These are phyloP conservation scores for Pichia cactophila DNA, from an alignment of 1,139 yeast genomes.

Conservation along the genomic window DNA sequence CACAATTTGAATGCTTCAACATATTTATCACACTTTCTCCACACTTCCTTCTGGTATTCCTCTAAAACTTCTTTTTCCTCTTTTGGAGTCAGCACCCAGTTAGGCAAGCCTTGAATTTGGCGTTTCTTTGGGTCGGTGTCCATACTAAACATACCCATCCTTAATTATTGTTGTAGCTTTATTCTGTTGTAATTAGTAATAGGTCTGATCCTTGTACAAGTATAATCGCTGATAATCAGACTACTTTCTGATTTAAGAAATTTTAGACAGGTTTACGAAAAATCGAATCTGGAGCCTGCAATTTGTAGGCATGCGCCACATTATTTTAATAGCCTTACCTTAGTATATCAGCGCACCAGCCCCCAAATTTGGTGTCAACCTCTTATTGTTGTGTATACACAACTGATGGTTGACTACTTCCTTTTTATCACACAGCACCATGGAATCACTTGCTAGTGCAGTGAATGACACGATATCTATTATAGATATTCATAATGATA, in stretches of 20 bases:
- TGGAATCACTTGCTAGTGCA: slow-evolving; percentile 20
- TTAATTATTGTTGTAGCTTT: not conserved
- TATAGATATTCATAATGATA: slow-evolving; percentile 47
- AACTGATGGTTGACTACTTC: too few species aligned
- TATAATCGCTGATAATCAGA: too few species aligned
- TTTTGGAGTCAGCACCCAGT: slow-evolving; percentile 79
- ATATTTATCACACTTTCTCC: slow-evolving; percentile 60
- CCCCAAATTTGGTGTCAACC: not conserved
- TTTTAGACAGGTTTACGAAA: too few species aligned
- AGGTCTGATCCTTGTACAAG: too few species aligned
- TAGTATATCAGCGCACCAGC: not conserved
- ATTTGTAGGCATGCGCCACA: not conserved
- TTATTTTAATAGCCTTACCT: not conserved
- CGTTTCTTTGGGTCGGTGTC: not conserved
- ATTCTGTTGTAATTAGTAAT: not conserved
- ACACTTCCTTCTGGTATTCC: slow-evolving; percentile 70
- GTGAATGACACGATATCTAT: slow-evolving; percentile 31
- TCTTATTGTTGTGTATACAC: too few species aligned
- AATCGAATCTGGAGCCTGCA: too few species aligned
- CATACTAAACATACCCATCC: not conserved
- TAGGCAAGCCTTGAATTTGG: slow-evolving; percentile 41
- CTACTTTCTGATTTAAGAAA: not conserved
- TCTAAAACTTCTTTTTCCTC: slow-evolving; percentile 79
- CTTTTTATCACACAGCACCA: not conserved
- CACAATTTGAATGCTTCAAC: slow-evolving; percentile 53